Evolutionary conservation across 2,329 filamentous ascomycete species (phyloP), one percentile per base, ranked within the genome.

Genomic region (Xylaria sp.): DNA sequence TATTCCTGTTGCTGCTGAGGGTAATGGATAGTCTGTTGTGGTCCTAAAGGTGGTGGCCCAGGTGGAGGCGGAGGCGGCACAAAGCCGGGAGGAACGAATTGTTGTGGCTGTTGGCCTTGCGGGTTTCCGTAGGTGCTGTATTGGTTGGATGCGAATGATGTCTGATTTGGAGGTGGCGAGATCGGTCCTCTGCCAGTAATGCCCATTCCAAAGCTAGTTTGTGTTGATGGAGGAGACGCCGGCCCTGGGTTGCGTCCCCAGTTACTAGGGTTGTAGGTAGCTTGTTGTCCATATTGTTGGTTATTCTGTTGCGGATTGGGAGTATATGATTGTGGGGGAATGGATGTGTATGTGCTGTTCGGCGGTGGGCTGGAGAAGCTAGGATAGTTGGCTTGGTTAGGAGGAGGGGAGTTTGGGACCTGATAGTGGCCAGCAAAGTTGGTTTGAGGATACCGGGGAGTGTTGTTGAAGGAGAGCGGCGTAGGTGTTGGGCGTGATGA

Each of bases 51-150:
- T 8, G 88, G 88, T 3, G 88, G 88, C 0, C 88, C 88, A 0
- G 89, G 89, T 1, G 89, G 88, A 1, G 89, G 89, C 7, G 89
- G 88, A 2, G 89, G 89, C 4, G 88, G 89, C 46, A 91, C 86
- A 70, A 89, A 90, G 3, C 88, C 88, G 0, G 83, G 82, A 15
- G 88, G 86, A 36, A 87, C 83, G 63, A 85, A 86, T 15, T 82
- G 79, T 70, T 82, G 81, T 71, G 79, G 81, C 77, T 72, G 81
- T 62, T 81, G 77, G n/a, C 71, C 80, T 69, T 82, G 80, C 28
- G 80, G 82, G 67, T 84, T 84, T 71, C 79, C 83, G 72, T 84
- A 86, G 8, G 84, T 79, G 84, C 78, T 83, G 76, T 79, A 79
- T 76, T 83, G 78, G 84, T 83, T 82, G 83, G 77, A 82, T 79